A percentile compares a stretch with the other conserved stretches of the same genome.
Evolutionary conservation across 768 basidiomycete genomes (phyloP).

Genomic region (Leccinum subgranulosum): DNA sequence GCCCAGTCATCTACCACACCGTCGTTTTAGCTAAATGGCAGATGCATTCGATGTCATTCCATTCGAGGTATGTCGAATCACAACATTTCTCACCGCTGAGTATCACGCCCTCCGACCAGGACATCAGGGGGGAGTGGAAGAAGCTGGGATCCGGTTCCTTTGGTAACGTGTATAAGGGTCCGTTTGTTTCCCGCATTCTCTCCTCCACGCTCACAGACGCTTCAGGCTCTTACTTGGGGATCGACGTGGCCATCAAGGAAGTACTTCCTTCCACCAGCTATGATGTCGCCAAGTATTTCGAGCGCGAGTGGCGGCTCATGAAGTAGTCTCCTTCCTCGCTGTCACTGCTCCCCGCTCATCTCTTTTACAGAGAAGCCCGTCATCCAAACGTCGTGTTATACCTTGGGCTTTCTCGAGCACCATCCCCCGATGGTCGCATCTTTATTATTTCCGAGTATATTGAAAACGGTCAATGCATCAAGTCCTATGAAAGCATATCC

Average conservation of each 20-base stretch:
- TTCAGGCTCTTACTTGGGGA: slow-evolving; percentile 87
- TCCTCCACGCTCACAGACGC: slow-evolving; percentile 2
- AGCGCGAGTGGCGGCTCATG: slow-evolving; percentile 98
- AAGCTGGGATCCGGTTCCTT: slow-evolving; percentile 91
- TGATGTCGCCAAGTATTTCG: slow-evolving; percentile 96
- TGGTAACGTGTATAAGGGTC: slow-evolving; percentile 84
- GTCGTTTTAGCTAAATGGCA: slow-evolving; percentile 33
- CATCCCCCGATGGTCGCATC: slow-evolving; percentile 76
- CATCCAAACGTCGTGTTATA: slow-evolving; percentile 94
- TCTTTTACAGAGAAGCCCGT: slow-evolving; percentile 60
- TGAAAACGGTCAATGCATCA: slow-evolving; percentile 54
- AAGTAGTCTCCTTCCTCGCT: slow-evolving; percentile 43
- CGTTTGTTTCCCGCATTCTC: slow-evolving; percentile 6
- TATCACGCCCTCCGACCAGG: slow-evolving; percentile 41
- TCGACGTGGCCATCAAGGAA: slow-evolving; percentile 96
- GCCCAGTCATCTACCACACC: not conserved
- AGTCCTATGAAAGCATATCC: not conserved
- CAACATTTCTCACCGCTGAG: not conserved
- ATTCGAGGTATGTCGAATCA: slow-evolving; percentile 55
- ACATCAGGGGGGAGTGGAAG: slow-evolving; percentile 86
- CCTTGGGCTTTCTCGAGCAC: slow-evolving; percentile 83
- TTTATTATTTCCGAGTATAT: slow-evolving; percentile 96
- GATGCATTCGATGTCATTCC: slow-evolving; percentile 89
- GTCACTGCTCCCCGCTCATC: not conserved
- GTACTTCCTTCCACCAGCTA: slow-evolving; percentile 89